Base-by-base conservation (phyloP, 345 rosid species). In the Triadica sebifera region DNA sequence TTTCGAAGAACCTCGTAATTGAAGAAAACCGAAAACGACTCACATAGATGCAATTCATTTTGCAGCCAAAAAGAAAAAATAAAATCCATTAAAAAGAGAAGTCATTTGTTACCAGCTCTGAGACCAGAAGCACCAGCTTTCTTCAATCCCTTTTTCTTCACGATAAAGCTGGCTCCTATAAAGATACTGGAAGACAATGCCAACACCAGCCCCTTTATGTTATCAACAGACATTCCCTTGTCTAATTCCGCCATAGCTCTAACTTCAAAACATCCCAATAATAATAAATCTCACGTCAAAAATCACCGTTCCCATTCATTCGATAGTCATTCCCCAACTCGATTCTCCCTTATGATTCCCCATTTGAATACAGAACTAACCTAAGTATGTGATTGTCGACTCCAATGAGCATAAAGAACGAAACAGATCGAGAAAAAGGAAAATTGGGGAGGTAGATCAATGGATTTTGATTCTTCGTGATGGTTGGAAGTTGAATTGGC, bases 121-220 rank as follows among this genome's bases (percentile, higher is more conserved):
- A 85, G 78, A 9, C 96, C 94, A 78, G 94, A 84, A 64, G 84
- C 74, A 0, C 80, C 93, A 56, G 96, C 94, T 74, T 80, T 88
- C 83, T 91, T 91, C 82, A 93, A 83, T 1, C 98, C 98, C 78
- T 93, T 93, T 81, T 93, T 91, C 88, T 93, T 93, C 58, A 93
- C 86, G 57, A 93, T 93, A 87, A 93, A 93, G 71, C 96, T 91
- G 43, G 92, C 91, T 25, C 98, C 98, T 65, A 91, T 93, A 81
- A 93, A 93, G 25, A 87, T 70, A 79, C 98, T 93, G 3, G 96
- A 93, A 59, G 96, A 89, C 58, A 93, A 68, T 7, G 96, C 98
- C 83, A 93, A 75, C 55, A 91, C 87, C 85, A 93, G 80, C 17
- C 98, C 98, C 86, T 91, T 91, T 57, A 88, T 79, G 79, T 91